Percentiles rank a stretch among this genome's conserved stretches.
These are phyloP conservation scores for Gossypium sturtianum DNA, from an alignment of 345 rosid genomes.

Conservation along the genomic window DNA sequence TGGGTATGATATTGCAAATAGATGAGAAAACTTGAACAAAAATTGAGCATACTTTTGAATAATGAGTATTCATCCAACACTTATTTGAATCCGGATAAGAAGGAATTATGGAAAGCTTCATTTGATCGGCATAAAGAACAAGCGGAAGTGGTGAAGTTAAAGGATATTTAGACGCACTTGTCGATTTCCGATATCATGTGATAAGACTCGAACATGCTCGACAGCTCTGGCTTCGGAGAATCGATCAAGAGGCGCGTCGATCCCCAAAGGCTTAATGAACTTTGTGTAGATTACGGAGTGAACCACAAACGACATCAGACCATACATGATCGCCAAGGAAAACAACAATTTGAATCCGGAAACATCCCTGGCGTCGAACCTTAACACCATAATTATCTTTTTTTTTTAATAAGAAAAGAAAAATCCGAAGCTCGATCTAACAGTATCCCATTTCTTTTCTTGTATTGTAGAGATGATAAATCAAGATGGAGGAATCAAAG, in stretches of 20 bases:
- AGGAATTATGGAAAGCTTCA: no score
- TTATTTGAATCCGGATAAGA: no score
- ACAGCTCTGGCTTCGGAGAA: slow-evolving; percentile 94
- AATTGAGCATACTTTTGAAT: no score
- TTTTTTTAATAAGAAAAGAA: neutral
- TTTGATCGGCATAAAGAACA: no score
- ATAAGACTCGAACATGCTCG: slow-evolving; percentile 68
- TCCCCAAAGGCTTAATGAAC: slow-evolving; percentile 55
- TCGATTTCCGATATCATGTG: slow-evolving; percentile 66
- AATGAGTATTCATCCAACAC: no score
- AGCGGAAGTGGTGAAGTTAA: neutral
- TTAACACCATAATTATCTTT: slow-evolving; percentile 39
- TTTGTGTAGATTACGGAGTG: slow-evolving; percentile 58
- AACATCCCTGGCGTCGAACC: slow-evolving; percentile 48
- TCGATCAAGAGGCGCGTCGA: slow-evolving; percentile 76
- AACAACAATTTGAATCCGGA: slow-evolving; percentile 62
- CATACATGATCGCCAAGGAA: slow-evolving; percentile 48
- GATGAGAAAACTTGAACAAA: no score
- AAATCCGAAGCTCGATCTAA: neutral
- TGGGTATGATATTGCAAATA: no score
- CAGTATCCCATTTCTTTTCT: no score
- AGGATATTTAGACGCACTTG: slow-evolving; percentile 47
- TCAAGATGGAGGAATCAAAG: no score
- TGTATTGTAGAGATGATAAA: no score
- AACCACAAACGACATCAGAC: slow-evolving; percentile 50